Conservation (phyloP, 768 basidiomycete genomes). For the Lenzites betulinus region DNA sequence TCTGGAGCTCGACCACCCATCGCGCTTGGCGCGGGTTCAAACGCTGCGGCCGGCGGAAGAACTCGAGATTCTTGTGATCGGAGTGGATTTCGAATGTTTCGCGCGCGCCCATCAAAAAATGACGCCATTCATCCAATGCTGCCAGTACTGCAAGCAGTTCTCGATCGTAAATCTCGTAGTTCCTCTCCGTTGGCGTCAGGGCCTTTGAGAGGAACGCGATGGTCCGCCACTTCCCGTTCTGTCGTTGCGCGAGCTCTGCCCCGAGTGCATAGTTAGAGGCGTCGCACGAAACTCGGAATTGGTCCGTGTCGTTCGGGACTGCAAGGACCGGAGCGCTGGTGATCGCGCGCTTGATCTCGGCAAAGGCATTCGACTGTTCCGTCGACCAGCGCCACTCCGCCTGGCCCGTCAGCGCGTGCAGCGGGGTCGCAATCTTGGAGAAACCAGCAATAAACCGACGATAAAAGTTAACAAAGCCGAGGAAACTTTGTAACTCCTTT, state of each 20-base stretch:
- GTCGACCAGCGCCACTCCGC: conserved; percentile 3
- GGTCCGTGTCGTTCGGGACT: conserved; percentile 4
- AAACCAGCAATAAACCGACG: conserved; percentile 31
- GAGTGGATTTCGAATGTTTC: conserved; percentile 27
- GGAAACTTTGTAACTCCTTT: conserved; percentile 24
- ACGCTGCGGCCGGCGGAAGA: conserved; percentile 27
- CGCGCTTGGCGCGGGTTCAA: conserved; percentile 36
- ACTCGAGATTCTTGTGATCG: conserved; percentile 35
- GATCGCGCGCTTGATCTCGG: conserved; percentile 1
- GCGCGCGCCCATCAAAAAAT: conserved; percentile 25
- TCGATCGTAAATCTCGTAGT: conserved; percentile 36
- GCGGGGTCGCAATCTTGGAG: conserved; percentile 23
- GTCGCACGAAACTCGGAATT: conserved; percentile 19
- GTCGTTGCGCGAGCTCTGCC: conserved; percentile 24
- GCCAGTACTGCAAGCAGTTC: conserved; percentile 40
- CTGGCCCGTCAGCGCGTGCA: conserved; percentile 13
- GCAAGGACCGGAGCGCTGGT: conserved; percentile 1
- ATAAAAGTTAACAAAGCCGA: conserved; percentile 35
- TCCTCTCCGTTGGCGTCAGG: background rate
- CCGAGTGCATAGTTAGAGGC: conserved; percentile 22
- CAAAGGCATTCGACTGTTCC: background rate
- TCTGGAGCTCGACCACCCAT: conserved; percentile 27
- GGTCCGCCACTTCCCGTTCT: conserved; percentile 15
- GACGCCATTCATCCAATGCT: conserved; percentile 30
- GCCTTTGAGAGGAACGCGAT: conserved; percentile 18